Base-by-base conservation (phyloP, 2,329 filamentous ascomycete genomes). In the Paecilomyces sp. region DNA sequence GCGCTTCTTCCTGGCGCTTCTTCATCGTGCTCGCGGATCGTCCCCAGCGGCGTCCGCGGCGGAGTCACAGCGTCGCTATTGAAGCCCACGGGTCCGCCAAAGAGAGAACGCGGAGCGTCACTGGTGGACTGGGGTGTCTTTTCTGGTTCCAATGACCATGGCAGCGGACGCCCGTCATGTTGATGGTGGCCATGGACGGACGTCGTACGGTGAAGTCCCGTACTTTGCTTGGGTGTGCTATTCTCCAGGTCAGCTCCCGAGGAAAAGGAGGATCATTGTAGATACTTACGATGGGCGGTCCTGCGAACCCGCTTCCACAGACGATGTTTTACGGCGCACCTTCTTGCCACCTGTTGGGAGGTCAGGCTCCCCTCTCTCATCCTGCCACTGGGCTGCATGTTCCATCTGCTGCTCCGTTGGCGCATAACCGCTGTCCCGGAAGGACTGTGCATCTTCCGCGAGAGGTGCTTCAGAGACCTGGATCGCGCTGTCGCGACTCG, bases 21-120 rank as follows among this genome's bases (percentile, higher is more conserved):
- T 58, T 78, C 77, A 53, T 75, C 77, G 57, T 77, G 67, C 68
- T 85, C 83, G 33, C 75, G 76, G 63, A 85, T 85, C 1, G 81
- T 75, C 22, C 80, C 77, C 8, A 86, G 79, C 25, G 75, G 73
- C 57, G 71, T 75, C 52, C 71, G 72, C 34, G 75, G 71, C 31
- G 76, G 76, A 22, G 74, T 53, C 11, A 68, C 59, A 9, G 66
- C 34, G 30, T 70, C 69, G 57, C 63, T 57, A 30, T 62, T 65
- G 58, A 64, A 63, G 6, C 62, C 70, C 34, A 66, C 65, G 28
- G 70, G 74, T 50, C 68, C 71, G 54, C 68, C 73, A 58, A 72
- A 75, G 54, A 74, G 62, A 56, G 71, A 75, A 22, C 65, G 66
- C 34, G 74, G 69, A 15, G 68, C 68, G 15, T 47, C 36, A 18